Conservation (phyloP, 352 stramenopile species). For the Globisporangium paddicum region DNA sequence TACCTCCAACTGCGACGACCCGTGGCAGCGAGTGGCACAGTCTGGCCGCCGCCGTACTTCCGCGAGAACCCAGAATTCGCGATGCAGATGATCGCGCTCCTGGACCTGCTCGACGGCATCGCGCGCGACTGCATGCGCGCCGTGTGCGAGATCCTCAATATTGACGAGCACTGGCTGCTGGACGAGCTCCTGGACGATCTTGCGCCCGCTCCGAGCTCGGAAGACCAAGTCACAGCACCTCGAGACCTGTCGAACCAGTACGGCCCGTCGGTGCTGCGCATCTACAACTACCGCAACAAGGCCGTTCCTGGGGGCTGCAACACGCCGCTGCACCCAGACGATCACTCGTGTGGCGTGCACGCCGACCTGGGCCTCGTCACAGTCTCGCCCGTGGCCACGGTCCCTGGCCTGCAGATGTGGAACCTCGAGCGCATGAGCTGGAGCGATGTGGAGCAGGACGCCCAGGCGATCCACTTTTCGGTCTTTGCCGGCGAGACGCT, state of each 20-base stretch:
- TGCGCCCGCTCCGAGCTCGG: slow-evolving; percentile 22
- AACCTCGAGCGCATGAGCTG: slow-evolving; percentile 82
- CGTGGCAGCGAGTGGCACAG: slow-evolving; percentile 56
- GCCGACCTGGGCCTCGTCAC: slow-evolving; percentile 77
- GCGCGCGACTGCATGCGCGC: slow-evolving; percentile 73
- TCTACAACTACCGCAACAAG: slow-evolving; percentile 87
- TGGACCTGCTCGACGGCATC: slow-evolving; percentile 61
- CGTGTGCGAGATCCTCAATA: slow-evolving; percentile 63
- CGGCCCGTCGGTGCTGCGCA: slow-evolving; percentile 70
- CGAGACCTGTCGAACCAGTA: slow-evolving; percentile 65
- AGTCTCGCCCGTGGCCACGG: slow-evolving; percentile 67
- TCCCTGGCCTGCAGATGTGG: slow-evolving; percentile 82
- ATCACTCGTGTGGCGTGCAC: slow-evolving; percentile 72
- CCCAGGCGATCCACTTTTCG: slow-evolving; percentile 57
- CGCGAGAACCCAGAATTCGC: slow-evolving; percentile 47
- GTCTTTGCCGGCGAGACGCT: slow-evolving; percentile 81
- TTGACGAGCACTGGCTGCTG: slow-evolving; percentile 61
- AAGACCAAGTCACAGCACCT: slow-evolving; percentile 16
- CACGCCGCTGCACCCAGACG: slow-evolving; percentile 33
- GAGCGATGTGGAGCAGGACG: slow-evolving; percentile 69
- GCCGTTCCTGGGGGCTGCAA: slow-evolving; percentile 9
- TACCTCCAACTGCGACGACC: slow-evolving; percentile 74
- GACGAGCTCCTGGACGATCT: slow-evolving; percentile 63
- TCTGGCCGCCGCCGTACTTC: slow-evolving; percentile 77
- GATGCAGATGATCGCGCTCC: slow-evolving; percentile 43